A percentile compares a stretch with the other conserved stretches of the same genome.
Conservation (phyloP, 306 rosid species). For the Vigna mungo region DNA sequence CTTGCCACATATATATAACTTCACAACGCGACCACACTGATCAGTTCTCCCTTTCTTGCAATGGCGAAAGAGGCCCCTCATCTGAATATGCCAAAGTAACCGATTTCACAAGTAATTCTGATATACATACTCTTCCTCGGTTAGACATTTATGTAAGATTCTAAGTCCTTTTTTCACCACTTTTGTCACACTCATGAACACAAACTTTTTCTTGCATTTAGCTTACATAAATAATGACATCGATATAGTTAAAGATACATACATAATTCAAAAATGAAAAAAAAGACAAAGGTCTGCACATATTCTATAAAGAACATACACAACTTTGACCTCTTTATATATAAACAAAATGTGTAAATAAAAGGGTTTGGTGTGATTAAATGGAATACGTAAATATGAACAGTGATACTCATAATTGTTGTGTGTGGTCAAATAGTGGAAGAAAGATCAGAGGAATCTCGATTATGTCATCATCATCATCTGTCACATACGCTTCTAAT, state of each 20-base stretch:
- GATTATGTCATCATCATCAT: conserved; percentile 39
- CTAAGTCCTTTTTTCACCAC: not conserved
- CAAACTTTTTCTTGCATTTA: not conserved
- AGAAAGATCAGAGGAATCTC: conserved; percentile 39
- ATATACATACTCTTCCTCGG: conserved; percentile 1
- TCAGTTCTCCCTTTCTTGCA: conserved; percentile 40
- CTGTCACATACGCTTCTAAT: conserved; percentile 39
- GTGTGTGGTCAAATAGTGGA: conserved; percentile 36
- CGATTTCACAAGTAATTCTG: conserved; percentile 54
- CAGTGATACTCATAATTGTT: conserved; percentile 19
- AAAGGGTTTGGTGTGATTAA: conserved; percentile 24
- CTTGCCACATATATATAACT: conserved; percentile 51
- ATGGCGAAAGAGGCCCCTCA: conserved; percentile 51
- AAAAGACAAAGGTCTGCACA: no score
- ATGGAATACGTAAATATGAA: conserved; percentile 4
- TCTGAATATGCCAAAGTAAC: conserved; percentile 47
- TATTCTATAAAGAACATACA: no score
- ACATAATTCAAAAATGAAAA: no score
- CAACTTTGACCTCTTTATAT: not conserved
- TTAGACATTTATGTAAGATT: conserved; percentile 40
- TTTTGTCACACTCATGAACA: conserved; percentile 34
- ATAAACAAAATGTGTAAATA: not conserved
- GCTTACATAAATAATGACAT: not conserved
- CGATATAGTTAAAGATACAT: not conserved
- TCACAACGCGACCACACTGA: conserved; percentile 25